Base-by-base conservation (phyloP, 2,329 filamentous ascomycete species). In the Phyllosticta capitalensis region DNA sequence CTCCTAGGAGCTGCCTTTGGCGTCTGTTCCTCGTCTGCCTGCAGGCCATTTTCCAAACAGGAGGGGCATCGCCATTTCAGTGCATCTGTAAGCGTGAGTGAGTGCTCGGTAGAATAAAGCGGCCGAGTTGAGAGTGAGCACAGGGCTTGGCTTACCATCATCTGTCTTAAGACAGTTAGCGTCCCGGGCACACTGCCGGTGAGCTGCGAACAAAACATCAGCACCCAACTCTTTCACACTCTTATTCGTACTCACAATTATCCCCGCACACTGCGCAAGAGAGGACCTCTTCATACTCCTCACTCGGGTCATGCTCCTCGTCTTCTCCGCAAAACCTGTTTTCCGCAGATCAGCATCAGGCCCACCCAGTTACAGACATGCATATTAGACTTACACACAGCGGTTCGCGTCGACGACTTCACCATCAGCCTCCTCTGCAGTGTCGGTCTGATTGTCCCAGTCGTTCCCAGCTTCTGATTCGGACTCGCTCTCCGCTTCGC, bases 111-210 rank as follows among this genome's bases (percentile, higher is more conserved):
- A 33, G 48, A 54, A 60, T 63, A 45, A 45, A 45, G 58, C 55
- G 62, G 58, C 19, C 50, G 49, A 54, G 53, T 28, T 33, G 50
- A 53, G 59, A 59, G 54, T 48, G 55, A 60, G 58, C 38, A 45
- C 61, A 64, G 63, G 70, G 58, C 58, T 60, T 60, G 58, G 58
- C 81, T 72, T 81, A 91, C 89, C 82, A 72, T 86, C 81, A 62
- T 83, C 81, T 64, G 80, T 75, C 66, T 76, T 77, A 67, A 89
- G 75, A 64, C 83, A 83, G 61, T 82, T 82, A 70, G 84, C 83
- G 70, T 88, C 83, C 69, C 87, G 85, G 61, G 90, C 92, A 75
- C 92, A 96, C 81, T 94, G 88, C 72, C 88, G 86, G 78, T 97
- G 92, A 68, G 91, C 92, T 96, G 77, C 70, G 69, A 68, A 74